Conservation (phyloP, 108 stramenopile species). For the Nitzschia putrida region DNA sequence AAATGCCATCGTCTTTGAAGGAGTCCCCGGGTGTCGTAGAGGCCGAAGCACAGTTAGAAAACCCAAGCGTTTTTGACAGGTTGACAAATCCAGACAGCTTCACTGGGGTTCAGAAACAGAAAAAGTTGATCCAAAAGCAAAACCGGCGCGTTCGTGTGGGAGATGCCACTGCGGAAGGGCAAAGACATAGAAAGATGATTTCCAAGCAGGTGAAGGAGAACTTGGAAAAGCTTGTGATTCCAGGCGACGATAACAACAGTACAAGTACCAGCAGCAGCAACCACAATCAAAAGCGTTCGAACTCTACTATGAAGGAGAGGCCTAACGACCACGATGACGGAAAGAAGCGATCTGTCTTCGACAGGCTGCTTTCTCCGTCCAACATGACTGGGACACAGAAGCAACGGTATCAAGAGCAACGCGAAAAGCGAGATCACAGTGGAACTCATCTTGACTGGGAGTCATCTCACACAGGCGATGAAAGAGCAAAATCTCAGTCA, state of each 20-base stretch:
- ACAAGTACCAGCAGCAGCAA: neutral
- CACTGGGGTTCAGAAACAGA: conserved; percentile 54
- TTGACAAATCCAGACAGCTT: conserved; percentile 48
- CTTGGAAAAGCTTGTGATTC: conserved; percentile 18
- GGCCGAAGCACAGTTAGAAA: conserved; percentile 22
- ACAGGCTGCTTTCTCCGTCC: conserved; percentile 54
- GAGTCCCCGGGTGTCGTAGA: conserved; percentile 29
- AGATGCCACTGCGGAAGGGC: neutral
- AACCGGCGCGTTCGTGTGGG: neutral
- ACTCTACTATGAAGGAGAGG: conserved; percentile 7
- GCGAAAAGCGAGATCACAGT: conserved; percentile 10
- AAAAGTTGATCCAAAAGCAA: neutral
- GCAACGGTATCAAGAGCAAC: conserved; percentile 38
- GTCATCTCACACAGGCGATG: neutral
- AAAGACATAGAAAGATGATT: conserved; percentile 8
- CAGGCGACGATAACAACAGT: neutral
- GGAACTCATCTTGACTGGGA: neutral
- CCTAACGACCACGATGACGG: neutral
- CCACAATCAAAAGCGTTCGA: too few relatives aligned
- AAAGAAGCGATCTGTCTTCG: conserved; percentile 51
- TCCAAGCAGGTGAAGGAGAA: conserved; percentile 22
- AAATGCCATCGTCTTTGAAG: conserved; percentile 44
- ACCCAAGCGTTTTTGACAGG: conserved; percentile 49
- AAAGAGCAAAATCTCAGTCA: neutral
- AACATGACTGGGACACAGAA: conserved; percentile 63